Base-by-base conservation (phyloP, 2,329 filamentous ascomycete species). In the Sporothrix mexicana region DNA sequence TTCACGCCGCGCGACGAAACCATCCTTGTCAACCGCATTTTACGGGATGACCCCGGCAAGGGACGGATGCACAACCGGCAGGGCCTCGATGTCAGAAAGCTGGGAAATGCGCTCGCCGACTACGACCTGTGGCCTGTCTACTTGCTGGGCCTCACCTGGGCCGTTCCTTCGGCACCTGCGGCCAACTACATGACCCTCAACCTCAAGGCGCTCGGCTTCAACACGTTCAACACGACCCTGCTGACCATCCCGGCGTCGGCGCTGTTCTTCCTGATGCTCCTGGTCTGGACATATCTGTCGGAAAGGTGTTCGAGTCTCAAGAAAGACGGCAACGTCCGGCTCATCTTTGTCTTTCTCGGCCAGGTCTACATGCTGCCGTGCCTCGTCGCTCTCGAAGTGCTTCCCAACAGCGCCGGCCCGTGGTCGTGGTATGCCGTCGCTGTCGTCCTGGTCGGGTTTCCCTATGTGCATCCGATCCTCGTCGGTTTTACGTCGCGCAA, bases 401-500 rank as follows among this genome's bases (percentile, higher is more conserved):
- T 84, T 80, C 81, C 82, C 0, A 23, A 55, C n/a, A 69, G 53
- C 12, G 76, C 77, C 0, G 78, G 76, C 57, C 75, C 81, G 0
- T 88, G 86, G 87, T 78, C 79, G 0, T 83, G 83, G 10, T 88
- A 85, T 72, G 83, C 82, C 0, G 75, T 86, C 0, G 81, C 83
- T 0, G 83, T 81, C 0, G 77, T 86, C 2, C 76, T 87, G 1
- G 78, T 87, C 1, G 83, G 83, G 0, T 85, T 84, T 70, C 86
- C 87, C 0, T 88, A 88, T 74, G 73, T 80, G 0, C 80, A 81
- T 36, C 77, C 80, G 0, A 80, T 80, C 1, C 69, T 79, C 86
- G 89, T 91, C 0, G 87, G 85, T 0, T 87, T 88, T 79, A 89
- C 86, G 1, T 89, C 87, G 2, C 85, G 88, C 69, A 92, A 91